Conservation (phyloP, 1,284 basidiomycete species). For the Cutaneotrichosporon daszewskae region DNA sequence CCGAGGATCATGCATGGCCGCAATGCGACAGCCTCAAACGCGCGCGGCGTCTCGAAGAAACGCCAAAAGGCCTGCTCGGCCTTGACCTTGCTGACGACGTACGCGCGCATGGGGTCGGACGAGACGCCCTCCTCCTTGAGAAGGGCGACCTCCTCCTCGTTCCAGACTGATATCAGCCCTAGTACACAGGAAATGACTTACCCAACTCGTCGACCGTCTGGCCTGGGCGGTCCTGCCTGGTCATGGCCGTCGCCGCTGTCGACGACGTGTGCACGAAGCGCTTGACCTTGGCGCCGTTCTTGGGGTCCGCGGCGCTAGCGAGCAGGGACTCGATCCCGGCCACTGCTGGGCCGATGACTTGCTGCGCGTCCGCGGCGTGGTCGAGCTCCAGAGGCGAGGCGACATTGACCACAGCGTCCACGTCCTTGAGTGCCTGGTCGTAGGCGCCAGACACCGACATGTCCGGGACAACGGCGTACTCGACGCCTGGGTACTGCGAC, state of each 20-base stretch:
- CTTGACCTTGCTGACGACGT: slow-evolving; percentile 20
- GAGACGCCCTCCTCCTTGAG: slow-evolving; percentile 2
- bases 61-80: slow-evolving; percentile 34
- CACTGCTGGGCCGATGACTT: not conserved
- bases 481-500: not conserved
- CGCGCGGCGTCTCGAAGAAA: slow-evolving; percentile 10
- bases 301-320: not conserved
- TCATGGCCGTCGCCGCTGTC: not conserved
- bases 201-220: too few species aligned
- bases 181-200: too few species aligned
- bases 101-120: slow-evolving; percentile 2
- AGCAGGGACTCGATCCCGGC: slow-evolving; percentile 1
- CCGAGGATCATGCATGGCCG: slow-evolving; percentile 1
- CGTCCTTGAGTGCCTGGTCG: slow-evolving; percentile 61
- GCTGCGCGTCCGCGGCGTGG: not conserved
- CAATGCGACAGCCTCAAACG: slow-evolving; percentile 11
- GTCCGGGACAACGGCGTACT: slow-evolving; percentile 52
- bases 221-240: not conserved
- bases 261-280: slow-evolving; percentile 5
- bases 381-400: slow-evolving; percentile 15
- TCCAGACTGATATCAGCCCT: slow-evolving; percentile 6
- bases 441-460: slow-evolving; percentile 59
- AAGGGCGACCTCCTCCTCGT: not conserved
- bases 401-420: slow-evolving; percentile 54
- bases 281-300: not conserved